Percentiles rank a stretch among this genome's conserved stretches.
Conservation (phyloP, 192 early-diverging fungal genomes). For the Endogone sp. region DNA sequence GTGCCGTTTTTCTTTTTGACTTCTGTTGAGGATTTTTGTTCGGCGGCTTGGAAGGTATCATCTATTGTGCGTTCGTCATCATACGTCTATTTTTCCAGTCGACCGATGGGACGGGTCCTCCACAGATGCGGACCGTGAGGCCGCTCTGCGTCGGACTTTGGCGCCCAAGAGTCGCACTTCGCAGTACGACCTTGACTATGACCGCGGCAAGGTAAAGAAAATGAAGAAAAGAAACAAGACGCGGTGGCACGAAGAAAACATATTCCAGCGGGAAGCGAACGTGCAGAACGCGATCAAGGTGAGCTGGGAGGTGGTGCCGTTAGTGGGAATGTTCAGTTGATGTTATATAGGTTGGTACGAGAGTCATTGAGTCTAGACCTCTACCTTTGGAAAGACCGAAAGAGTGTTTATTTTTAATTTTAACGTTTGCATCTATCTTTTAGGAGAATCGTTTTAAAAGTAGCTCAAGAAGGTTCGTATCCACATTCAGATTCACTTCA, state of each 20-base stretch:
- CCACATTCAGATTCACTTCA: not conserved
- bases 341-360: not conserved
- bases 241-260: not conserved
- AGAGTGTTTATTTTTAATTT: not conserved
- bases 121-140: not conserved
- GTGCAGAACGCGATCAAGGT: not conserved
- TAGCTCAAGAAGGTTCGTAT: not conserved
- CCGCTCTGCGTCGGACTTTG: not conserved
- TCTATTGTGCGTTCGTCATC: no score
- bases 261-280: not conserved
- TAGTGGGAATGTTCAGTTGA: no score
- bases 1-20: not conserved
- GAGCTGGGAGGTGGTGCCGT: no score
- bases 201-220: not conserved
- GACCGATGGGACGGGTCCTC: not conserved
- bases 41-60: no score
- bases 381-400: no score
- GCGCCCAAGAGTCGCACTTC: slow-evolving; percentile 19
- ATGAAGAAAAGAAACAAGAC: not conserved
- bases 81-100: not conserved
- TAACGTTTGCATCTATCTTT: not conserved
- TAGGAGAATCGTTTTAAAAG: not conserved
- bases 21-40: not conserved
- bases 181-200: not conserved
- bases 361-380: not conserved